Evolutionary conservation across 257 asterid species (phyloP).

Genomic region (Rehmannia glutinosa): DNA sequence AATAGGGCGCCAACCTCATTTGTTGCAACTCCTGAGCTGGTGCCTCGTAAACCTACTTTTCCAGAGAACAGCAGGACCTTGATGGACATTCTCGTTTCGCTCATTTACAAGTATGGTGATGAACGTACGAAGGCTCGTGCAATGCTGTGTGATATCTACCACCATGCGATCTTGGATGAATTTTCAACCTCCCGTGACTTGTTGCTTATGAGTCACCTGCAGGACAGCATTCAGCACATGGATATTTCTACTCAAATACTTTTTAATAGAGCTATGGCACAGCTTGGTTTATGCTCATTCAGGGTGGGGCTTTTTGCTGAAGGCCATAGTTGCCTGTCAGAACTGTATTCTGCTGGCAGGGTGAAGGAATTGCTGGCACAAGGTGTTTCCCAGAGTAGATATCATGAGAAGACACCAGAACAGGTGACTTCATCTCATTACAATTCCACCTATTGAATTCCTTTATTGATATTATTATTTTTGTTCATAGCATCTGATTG

Average conservation of each 20-base stretch:
- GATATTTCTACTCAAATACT: conserved; percentile 95
- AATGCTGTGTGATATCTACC: conserved; percentile 96
- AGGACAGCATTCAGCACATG: conserved; percentile 92
- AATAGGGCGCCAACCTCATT: conserved; percentile 58
- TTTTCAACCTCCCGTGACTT: conserved; percentile 81
- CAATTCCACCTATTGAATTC: no score
- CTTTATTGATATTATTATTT: no score
- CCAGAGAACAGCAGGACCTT: conserved; percentile 82
- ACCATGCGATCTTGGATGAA: conserved; percentile 82
- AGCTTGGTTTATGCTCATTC: conserved; percentile 89
- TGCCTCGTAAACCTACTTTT: conserved; percentile 79
- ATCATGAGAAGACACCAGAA: conserved; percentile 95
- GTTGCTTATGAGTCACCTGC: conserved; percentile 96
- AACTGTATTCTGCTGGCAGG: conserved; percentile 88
- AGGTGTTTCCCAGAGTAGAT: conserved; percentile 91
- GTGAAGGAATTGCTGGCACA: conserved; percentile 96
- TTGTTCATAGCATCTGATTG: no score
- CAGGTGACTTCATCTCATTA: conserved; percentile 34
- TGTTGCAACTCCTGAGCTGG: conserved; percentile 74
- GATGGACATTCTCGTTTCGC: conserved; percentile 80
- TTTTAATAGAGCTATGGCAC: conserved; percentile 93
- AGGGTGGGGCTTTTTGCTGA: conserved; percentile 78
- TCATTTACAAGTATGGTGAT: conserved; percentile 79
- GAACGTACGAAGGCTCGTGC: conserved; percentile 98
- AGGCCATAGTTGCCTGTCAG: conserved; percentile 79